These are phyloP conservation scores for Chalara sp. DNA, from an alignment of 2,329 filamentous ascomycete species.

Conservation along the genomic window DNA sequence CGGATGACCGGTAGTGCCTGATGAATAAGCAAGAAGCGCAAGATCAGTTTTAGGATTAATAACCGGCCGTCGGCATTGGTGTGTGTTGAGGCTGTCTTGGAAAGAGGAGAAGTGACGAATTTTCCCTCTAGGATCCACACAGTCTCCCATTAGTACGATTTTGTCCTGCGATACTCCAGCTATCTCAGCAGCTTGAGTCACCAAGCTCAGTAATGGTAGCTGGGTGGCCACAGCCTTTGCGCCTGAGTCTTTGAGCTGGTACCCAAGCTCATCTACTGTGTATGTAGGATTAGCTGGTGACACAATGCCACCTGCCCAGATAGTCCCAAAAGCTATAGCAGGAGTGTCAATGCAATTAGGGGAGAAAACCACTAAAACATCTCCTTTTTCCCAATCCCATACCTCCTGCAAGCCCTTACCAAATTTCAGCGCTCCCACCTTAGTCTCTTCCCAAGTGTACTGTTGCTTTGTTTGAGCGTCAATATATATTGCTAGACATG, in stretches of 20 bases:
- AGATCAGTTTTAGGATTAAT: background rate
- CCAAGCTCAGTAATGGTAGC: constrained; percentile 53
- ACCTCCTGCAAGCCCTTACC: constrained; percentile 68
- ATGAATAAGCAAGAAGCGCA: background rate
- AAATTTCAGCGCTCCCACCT: constrained; percentile 41
- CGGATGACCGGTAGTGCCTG: background rate
- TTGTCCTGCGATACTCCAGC: constrained; percentile 63
- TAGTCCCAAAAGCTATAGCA: constrained; percentile 64
- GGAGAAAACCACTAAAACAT: constrained; percentile 74
- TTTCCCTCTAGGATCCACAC: constrained; percentile 23
- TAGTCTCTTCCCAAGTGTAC: too few species aligned
- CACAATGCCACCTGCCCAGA: constrained; percentile 73
- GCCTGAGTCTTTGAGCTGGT: constrained; percentile 70
- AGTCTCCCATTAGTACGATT: constrained; percentile 70
- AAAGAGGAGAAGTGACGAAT: background rate
- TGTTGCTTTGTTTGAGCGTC: too few species aligned
- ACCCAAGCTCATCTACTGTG: constrained; percentile 74
- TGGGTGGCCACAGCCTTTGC: constrained; percentile 73
- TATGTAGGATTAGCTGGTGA: constrained; percentile 85
- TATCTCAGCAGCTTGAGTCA: constrained; percentile 57
- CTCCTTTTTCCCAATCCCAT: constrained; percentile 72
- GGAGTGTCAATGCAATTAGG: constrained; percentile 81
- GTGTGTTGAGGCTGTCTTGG: background rate
- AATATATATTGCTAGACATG: too few species aligned
- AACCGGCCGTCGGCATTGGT: background rate